A percentile compares a stretch with the other conserved stretches of the same genome.
phyloP scores from a whole-genome alignment of 148 eudicot species.

The Camellia sinensis region DNA sequence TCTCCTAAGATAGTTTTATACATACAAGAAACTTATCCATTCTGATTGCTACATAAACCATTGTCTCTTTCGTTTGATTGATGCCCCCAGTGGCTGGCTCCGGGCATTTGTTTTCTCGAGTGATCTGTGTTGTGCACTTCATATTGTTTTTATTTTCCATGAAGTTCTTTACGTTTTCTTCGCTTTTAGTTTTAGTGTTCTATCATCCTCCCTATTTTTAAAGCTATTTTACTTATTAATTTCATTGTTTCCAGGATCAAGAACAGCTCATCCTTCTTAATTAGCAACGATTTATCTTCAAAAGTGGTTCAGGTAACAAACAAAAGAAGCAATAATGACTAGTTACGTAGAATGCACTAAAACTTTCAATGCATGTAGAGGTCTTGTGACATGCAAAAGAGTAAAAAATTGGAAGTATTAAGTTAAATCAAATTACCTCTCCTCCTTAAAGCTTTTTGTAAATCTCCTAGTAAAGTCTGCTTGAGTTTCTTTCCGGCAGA shows the following conservation, averaged over 20 bases:
- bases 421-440: slow-evolving; percentile 47
- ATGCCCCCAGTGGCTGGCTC: too few relatives aligned
- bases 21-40: not conserved
- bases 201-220: not conserved
- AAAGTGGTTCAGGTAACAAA: not conserved
- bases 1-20: not conserved
- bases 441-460: slow-evolving; percentile 52
- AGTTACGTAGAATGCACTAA: not conserved
- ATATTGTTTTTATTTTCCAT: not conserved
- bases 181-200: not conserved
- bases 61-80: too few relatives aligned
- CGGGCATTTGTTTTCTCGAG: not conserved
- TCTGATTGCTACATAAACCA: not conserved
- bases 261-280: not conserved
- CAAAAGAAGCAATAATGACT: not conserved
- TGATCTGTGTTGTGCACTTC: not conserved
- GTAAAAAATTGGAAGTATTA: not conserved
- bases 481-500: slow-evolving; percentile 72
- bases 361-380: not conserved
- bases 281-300: not conserved
- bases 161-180: not conserved
- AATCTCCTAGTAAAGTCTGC: slow-evolving; percentile 61
- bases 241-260: not conserved
- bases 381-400: too few relatives aligned
- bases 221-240: not conserved